Conservation (phyloP, 208 protist genomes). For the Naegleria fowleri region DNA sequence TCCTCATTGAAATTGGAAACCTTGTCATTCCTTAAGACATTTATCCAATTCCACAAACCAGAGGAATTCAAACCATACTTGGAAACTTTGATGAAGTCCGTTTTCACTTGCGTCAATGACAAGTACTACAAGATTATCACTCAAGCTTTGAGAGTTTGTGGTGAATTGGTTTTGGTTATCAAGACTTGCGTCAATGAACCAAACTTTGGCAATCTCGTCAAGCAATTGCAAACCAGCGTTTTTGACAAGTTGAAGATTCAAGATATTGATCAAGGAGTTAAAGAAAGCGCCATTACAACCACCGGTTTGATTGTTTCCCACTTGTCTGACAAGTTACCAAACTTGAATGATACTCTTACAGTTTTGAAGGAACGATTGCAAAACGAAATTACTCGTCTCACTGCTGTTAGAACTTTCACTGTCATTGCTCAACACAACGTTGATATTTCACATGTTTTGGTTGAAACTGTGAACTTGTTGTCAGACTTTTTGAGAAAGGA, state of each 20-base stretch:
- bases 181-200: neutral
- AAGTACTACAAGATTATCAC: conserved; percentile 60
- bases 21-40: conserved; percentile 46
- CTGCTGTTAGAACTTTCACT: conserved; percentile 24
- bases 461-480: conserved; percentile 44
- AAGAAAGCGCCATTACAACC: conserved; percentile 59
- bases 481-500: conserved; percentile 59
- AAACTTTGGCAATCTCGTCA: neutral
- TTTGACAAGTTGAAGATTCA: conserved; percentile 46
- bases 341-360: neutral
- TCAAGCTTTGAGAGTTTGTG: conserved; percentile 52
- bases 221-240: conserved; percentile 42
- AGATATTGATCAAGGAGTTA: conserved; percentile 74
- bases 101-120: conserved; percentile 49
- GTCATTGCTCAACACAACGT: neutral
- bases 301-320: conserved; percentile 52
- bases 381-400: conserved; percentile 62
- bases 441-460: conserved; percentile 42
- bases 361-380: conserved; percentile 50
- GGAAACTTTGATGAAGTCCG: conserved; percentile 32
- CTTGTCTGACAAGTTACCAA: conserved; percentile 47
- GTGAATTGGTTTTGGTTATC: conserved; percentile 38
- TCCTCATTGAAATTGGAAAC: conserved; percentile 51
- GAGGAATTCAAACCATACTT: conserved; percentile 42
- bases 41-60: conserved; percentile 43